Percentiles rank a stretch among this genome's conserved stretches.
phyloP scores from a whole-genome alignment of 257 asterid species.

The Buddleja alternifolia region DNA sequence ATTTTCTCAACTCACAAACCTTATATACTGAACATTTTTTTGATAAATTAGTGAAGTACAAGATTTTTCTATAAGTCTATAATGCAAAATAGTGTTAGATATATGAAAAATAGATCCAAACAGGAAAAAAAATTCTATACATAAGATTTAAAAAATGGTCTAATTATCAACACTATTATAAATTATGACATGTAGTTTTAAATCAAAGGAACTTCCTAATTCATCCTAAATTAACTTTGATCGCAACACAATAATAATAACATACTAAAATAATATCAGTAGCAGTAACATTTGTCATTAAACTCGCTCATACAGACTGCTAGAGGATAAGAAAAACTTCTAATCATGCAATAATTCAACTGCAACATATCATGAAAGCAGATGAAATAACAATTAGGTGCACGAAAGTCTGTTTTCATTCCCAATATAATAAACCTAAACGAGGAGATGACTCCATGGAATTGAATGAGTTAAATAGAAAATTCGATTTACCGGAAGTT shows the following conservation, averaged over 20 bases:
- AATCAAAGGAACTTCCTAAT: neutral
- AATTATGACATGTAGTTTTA: constrained; percentile 1
- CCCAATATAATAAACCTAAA: neutral
- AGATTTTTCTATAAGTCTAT: constrained; percentile 3
- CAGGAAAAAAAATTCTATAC: neutral
- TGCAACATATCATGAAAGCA: constrained; percentile 17
- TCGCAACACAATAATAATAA: constrained; percentile 1
- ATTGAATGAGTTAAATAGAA: constrained; percentile 3
- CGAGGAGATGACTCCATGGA: neutral
- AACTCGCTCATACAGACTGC: neutral
- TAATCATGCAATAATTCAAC: neutral
- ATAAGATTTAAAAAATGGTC: constrained; percentile 16
- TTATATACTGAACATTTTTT: neutral
- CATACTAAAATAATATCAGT: neutral
- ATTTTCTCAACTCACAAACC: constrained; percentile 3
- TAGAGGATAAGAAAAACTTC: neutral
- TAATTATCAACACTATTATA: neutral
- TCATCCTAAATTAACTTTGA: neutral
- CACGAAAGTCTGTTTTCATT: neutral
- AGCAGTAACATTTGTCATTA: neutral
- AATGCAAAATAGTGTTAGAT: neutral
- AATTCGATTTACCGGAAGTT: constrained; percentile 61
- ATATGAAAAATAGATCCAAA: neutral
- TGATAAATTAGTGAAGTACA: neutral
- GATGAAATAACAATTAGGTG: neutral